Conservation (phyloP, 2,329 filamentous ascomycete species). For the Falciphora oryzae region DNA sequence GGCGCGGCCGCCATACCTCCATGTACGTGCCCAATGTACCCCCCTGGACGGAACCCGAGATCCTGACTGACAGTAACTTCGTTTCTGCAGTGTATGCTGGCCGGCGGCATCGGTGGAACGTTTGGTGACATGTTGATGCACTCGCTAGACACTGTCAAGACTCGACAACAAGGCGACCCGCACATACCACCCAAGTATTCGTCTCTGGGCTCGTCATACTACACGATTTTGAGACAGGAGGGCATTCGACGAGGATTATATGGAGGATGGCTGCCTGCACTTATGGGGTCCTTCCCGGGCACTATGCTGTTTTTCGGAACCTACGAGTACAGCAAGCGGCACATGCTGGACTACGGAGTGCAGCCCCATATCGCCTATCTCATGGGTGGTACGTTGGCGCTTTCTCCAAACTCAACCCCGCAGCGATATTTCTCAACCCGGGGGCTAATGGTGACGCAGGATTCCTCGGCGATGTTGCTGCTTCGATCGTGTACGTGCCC, state of each 20-base stretch:
- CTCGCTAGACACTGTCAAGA: slow-evolving; percentile 97
- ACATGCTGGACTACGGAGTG: slow-evolving; percentile 78
- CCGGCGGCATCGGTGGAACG: slow-evolving; percentile 85
- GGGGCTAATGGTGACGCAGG: slow-evolving; percentile 42
- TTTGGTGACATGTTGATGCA: slow-evolving; percentile 98
- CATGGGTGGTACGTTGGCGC: slow-evolving; percentile 56
- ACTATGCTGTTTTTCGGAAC: slow-evolving; percentile 94
- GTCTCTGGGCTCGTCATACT: slow-evolving; percentile 83
- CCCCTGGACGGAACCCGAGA: not conserved
- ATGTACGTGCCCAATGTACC: slow-evolving; percentile 38
- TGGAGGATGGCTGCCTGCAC: slow-evolving; percentile 85
- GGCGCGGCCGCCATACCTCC: slow-evolving; percentile 55
- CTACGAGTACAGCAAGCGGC: slow-evolving; percentile 91
- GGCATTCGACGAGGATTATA: slow-evolving; percentile 82
- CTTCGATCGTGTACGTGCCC: slow-evolving; percentile 90
- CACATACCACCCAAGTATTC: slow-evolving; percentile 90
- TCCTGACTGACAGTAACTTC: slow-evolving; percentile 10
- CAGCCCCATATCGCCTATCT: slow-evolving; percentile 82
- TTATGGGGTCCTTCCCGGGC: slow-evolving; percentile 87
- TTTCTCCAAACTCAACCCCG: not conserved
- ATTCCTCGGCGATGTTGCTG: slow-evolving; percentile 88
- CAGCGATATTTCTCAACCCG: not conserved
- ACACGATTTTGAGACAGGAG: slow-evolving; percentile 89
- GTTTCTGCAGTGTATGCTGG: slow-evolving; percentile 73
- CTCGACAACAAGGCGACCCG: slow-evolving; percentile 92